These are phyloP conservation scores for Lactarius deliciosus DNA, from an alignment of 768 basidiomycete genomes.

Conservation along the genomic window DNA sequence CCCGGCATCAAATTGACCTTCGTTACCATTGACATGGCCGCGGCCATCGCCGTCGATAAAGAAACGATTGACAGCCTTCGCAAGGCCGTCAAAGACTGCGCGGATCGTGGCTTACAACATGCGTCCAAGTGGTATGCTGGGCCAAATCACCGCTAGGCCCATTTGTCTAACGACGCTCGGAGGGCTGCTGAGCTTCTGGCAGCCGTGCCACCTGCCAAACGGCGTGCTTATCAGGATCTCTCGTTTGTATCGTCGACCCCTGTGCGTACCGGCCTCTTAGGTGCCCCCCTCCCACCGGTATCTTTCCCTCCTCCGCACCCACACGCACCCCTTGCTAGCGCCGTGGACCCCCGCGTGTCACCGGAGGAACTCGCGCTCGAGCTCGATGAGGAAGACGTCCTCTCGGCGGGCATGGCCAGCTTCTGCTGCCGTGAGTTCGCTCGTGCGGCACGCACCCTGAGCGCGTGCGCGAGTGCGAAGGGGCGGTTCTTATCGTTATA, in stretches of 20 bases:
- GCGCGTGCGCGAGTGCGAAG: slow-evolving; percentile 64
- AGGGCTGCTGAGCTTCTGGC: slow-evolving; percentile 81
- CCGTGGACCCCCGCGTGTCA: slow-evolving; percentile 13
- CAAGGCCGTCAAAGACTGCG: slow-evolving; percentile 65
- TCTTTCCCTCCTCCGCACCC: slow-evolving; percentile 25
- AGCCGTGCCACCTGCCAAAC: slow-evolving; percentile 52
- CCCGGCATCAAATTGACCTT: background rate
- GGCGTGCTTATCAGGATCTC: slow-evolving; percentile 37
- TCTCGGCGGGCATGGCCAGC: slow-evolving; percentile 68
- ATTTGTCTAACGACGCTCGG: slow-evolving; percentile 17
- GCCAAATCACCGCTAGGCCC: background rate
- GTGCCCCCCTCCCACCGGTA: slow-evolving; percentile 31
- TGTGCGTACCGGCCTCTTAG: slow-evolving; percentile 36
- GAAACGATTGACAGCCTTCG: slow-evolving; percentile 57
- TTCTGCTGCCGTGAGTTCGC: slow-evolving; percentile 77
- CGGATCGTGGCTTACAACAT: slow-evolving; percentile 64
- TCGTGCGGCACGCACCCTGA: slow-evolving; percentile 65
- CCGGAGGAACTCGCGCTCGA: slow-evolving; percentile 41
- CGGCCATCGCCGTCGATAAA: slow-evolving; percentile 41
- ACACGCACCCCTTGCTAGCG: slow-evolving; percentile 22
- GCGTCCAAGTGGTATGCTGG: slow-evolving; percentile 73
- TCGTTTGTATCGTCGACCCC: slow-evolving; percentile 61
- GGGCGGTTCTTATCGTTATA: slow-evolving; percentile 78
- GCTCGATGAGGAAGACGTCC: slow-evolving; percentile 65
- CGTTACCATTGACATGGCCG: slow-evolving; percentile 12